Evolutionary conservation across 148 eudicot species (phyloP).

Genomic region (Spergularia bocconei): DNA sequence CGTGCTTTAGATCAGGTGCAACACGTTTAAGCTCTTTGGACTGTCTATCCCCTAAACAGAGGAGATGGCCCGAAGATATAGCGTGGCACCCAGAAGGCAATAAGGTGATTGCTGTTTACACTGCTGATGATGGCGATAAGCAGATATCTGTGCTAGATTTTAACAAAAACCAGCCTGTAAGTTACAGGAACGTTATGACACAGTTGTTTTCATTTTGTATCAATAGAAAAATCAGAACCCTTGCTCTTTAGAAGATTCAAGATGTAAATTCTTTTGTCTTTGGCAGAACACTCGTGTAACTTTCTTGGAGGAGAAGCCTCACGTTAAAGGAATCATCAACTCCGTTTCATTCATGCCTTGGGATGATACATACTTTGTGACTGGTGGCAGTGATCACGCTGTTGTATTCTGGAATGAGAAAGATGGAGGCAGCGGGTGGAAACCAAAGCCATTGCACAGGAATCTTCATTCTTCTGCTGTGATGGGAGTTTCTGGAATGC

Average conservation of each 20-base stretch:
- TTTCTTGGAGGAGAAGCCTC: slow-evolving; percentile 81
- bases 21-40: slow-evolving; percentile 65
- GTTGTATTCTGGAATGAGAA: slow-evolving; percentile 75
- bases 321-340: slow-evolving; percentile 84
- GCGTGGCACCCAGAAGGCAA: slow-evolving; percentile 96
- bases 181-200: not conserved
- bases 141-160: slow-evolving; percentile 77
- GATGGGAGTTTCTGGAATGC: slow-evolving; percentile 98
- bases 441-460: slow-evolving; percentile 70
- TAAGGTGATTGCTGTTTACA: slow-evolving; percentile 64
- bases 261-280: slow-evolving; percentile 9
- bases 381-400: slow-evolving; percentile 96
- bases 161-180: slow-evolving; percentile 65
- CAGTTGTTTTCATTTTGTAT: not conserved
- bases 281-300: slow-evolving; percentile 64
- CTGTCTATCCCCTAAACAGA: slow-evolving; percentile 64
- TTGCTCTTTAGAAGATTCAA: not conserved
- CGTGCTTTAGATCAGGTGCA: slow-evolving; percentile 72
- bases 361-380: slow-evolving; percentile 68
- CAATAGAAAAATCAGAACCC: not conserved
- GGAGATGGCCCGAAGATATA: slow-evolving; percentile 99
- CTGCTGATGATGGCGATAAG: slow-evolving; percentile 88
- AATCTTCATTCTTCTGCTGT: slow-evolving; percentile 82
- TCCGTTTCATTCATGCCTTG: slow-evolving; percentile 85
- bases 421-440: slow-evolving; percentile 62